These are phyloP conservation scores for Barnettozyma hawaiiensis DNA, from an alignment of 1,139 yeast genomes.

Conservation along the genomic window DNA sequence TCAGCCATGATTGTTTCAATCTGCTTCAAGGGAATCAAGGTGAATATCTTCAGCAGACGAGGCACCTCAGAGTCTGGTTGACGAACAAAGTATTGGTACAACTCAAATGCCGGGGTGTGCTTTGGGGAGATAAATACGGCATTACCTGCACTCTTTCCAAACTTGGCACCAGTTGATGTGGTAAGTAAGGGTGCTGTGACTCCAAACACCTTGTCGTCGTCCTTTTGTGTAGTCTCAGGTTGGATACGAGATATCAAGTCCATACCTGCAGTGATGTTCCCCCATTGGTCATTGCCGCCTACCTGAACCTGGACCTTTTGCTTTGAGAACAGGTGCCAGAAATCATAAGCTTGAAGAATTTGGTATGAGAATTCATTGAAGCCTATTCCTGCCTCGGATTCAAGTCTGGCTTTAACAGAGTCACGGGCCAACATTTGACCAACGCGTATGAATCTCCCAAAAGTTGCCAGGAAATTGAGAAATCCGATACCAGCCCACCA, in stretches of 20 bases:
- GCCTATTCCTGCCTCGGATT: constrained; percentile 72
- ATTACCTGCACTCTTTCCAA: constrained; percentile 96
- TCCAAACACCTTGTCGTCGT: constrained; percentile 48
- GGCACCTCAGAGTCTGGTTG: constrained; percentile 74
- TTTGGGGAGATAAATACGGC: constrained; percentile 79
- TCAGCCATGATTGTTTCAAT: constrained; percentile 47
- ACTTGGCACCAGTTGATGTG: constrained; percentile 86
- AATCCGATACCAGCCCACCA: constrained; percentile 85
- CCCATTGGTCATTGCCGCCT: constrained; percentile 99
- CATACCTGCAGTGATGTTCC: constrained; percentile 93
- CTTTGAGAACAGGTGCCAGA: constrained; percentile 67
- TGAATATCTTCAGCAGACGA: constrained; percentile 66
- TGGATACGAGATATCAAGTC: constrained; percentile 65
- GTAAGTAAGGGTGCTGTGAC: constrained; percentile 87
- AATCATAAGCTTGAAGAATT: constrained; percentile 88
- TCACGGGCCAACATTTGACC: constrained; percentile 88
- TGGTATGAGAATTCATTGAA: constrained; percentile 94
- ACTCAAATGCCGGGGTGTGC: constrained; percentile 71
- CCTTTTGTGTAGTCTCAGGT: constrained; percentile 19
- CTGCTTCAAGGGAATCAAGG: constrained; percentile 61
- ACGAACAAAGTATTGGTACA: constrained; percentile 82
- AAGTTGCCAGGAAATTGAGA: constrained; percentile 69
- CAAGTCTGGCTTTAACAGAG: constrained; percentile 70
- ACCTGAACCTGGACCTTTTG: constrained; percentile 68
- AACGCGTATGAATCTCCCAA: constrained; percentile 77